These are phyloP conservation scores for Botrytis aclada DNA, from an alignment of 2,329 filamentous ascomycete genomes.

Conservation along the genomic window DNA sequence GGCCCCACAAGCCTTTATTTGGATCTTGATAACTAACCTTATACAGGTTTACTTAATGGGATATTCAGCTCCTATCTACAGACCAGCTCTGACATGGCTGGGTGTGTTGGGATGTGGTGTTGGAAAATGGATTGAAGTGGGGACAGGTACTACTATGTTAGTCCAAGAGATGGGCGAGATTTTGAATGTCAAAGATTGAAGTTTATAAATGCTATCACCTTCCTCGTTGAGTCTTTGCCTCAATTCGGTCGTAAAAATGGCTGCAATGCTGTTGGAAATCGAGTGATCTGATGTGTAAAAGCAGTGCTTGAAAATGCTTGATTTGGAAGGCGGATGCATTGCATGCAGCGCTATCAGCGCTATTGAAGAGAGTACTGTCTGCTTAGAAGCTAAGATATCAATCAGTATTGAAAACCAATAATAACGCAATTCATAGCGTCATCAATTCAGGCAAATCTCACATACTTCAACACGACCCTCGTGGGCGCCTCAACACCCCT, in stretches of 20 bases:
- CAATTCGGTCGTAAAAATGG: not conserved
- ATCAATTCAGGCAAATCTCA: constrained; percentile 10
- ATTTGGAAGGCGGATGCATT: not conserved
- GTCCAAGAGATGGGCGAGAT: not conserved
- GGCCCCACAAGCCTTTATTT: not conserved
- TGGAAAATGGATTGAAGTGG: not conserved
- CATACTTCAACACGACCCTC: not conserved
- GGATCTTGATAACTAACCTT: not conserved
- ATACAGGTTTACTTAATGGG: accelerated
- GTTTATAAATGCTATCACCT: not conserved
- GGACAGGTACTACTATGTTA: not conserved
- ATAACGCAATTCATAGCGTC: not conserved
- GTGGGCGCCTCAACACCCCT: not conserved
- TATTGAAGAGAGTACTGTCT: not conserved
- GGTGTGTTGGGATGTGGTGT: not conserved
- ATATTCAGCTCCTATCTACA: not conserved
- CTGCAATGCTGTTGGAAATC: not conserved
- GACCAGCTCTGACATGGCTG: not conserved
- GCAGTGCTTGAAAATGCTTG: not conserved
- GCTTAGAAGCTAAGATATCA: not conserved
- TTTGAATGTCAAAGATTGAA: not conserved
- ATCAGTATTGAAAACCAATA: not conserved
- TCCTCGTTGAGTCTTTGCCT: not conserved
- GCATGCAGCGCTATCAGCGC: not conserved
- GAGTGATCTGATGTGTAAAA: not conserved